A percentile compares a stretch with the other conserved stretches of the same genome.
Evolutionary conservation across 2,329 filamentous ascomycete genomes (phyloP).

Genomic region (Xylariomycetidae sp.): DNA sequence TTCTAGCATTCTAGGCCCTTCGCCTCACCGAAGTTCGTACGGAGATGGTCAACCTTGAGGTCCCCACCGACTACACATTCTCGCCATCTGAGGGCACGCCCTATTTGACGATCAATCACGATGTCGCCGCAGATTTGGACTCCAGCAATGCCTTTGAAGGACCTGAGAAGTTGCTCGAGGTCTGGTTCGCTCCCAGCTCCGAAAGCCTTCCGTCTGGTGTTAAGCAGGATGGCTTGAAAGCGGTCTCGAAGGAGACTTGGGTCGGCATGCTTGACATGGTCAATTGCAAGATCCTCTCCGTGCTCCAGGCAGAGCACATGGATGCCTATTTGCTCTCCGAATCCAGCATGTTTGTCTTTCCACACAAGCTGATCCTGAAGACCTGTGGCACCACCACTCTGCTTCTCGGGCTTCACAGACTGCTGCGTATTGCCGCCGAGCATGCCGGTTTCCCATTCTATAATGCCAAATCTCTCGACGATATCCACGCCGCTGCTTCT

Average conservation of each 20-base stretch:
- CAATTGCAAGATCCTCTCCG: conserved; percentile 95
- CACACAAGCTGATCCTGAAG: conserved; percentile 98
- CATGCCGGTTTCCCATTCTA: conserved; percentile 85
- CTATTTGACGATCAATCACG: conserved; percentile 92
- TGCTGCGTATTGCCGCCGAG: conserved; percentile 84
- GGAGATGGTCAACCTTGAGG: conserved; percentile 81
- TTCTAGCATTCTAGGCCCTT: too few relatives aligned
- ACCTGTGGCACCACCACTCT: conserved; percentile 96
- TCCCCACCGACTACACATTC: conserved; percentile 75
- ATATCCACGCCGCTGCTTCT: conserved; percentile 70
- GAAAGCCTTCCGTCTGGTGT: conserved; percentile 64
- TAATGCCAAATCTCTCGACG: conserved; percentile 58
- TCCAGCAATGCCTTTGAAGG: conserved; percentile 96
- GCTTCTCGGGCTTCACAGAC: conserved; percentile 78
- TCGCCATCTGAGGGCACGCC: conserved; percentile 80
- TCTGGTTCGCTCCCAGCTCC: conserved; percentile 89
- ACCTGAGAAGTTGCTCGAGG: conserved; percentile 95
- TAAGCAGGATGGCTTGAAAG: conserved; percentile 74
- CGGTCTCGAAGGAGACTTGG: conserved; percentile 78
- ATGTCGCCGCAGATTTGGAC: conserved; percentile 87
- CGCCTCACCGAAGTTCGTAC: conserved; percentile 23
- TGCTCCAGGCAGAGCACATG: conserved; percentile 86
- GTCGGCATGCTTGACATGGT: conserved; percentile 96
- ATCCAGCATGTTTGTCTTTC: conserved; percentile 99
- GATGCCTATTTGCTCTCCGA: conserved; percentile 97